Evolutionary conservation across 2,329 filamentous ascomycete species (phyloP), one percentile per base, ranked within the genome.

Genomic region (Penicillium sp.): DNA sequence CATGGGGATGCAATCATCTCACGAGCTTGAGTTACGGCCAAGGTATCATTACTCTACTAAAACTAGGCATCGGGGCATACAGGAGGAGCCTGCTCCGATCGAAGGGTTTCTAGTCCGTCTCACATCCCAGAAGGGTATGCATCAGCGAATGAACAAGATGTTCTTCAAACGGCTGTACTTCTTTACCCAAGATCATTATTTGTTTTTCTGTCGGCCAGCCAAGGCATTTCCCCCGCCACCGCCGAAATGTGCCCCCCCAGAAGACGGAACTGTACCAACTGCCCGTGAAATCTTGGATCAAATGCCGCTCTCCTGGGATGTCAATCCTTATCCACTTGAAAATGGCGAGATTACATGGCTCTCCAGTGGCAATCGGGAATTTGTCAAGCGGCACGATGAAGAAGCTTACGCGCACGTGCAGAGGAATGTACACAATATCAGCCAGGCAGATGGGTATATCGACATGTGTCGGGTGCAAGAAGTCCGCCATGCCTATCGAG

Each of bases 131-230:
- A 77, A 74, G 55, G 82, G 82, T 15, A 69, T 75, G 19, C 76
- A 81, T 33, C 75, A 78, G 57, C 72, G 77, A 31, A 61, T 82
- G 53, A 81, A 81, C 13, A 77, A 76, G 49, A 77, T 80, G 66
- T 80, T 82, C 57, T 83, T 78, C 69, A 85, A 84, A 61, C 74
- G 79, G 37, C 68, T 85, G 3, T 85, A 85, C 61, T 85, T 83
- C 58, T 78, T 78, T 37, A 79, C 76, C 0, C 79, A 84, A 54
- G 78, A 84, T 57, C 79, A 83, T 53, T 81, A 76, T 52, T 66
- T 85, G 6, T 71, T 81, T 43, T 85, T 84, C 65, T 77, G 77
- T 51, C 74, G 75, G 45, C 82, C 82, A 10, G 75, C 79, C 3
- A 79, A 77, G 59, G 78, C 78, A 2, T 71, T 75, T 10, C 79